Evolutionary conservation across 2,329 filamentous ascomycete species (phyloP), one percentile per base, ranked within the genome.

Genomic region (Aspergillus brunneoviolaceus): DNA sequence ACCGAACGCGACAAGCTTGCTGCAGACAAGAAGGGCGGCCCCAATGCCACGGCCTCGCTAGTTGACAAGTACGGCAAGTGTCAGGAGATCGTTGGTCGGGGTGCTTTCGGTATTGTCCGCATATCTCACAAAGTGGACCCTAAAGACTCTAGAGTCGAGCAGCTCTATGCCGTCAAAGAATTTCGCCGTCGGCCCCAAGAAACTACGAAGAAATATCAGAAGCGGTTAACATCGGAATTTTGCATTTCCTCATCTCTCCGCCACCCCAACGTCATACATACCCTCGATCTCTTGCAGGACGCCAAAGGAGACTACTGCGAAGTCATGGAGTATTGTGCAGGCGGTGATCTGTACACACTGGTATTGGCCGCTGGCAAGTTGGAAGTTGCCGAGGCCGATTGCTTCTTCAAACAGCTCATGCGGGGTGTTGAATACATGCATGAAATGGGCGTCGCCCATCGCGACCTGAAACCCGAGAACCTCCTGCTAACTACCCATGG

Each of bases 351-450:
- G 25, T 98, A 98, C 77, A 97, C 92, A 0, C 84, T 99, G 5
- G 90, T 99, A 21, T 86, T 98, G 31, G 88, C 95, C 6, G 92
- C 92, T 42, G 91, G 91, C 60, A 96, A 96, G 77, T 87, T 99
- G 21, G 93, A 79, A 74, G 91, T 96, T 31, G 83, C 87, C 62
- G 95, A 99, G 77, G 94, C 95, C 61, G 95, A 99, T 75, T 99
- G 95, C 79, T 96, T 95, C 76, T 99, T 99, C 83, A 96, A 98
- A 80, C 95, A 99, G 77, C 88, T 98, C 77, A 98, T 99, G 94
- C 91, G 95, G 59, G 95, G 95, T 63, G 95, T 99, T 55, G 94
- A 98, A 77, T 99, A 99, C 76, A 92, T 99, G 81, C 95, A 99
- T 78, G 94, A 98, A 74, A 99, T 98, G 95, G 95, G 95, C 59